A percentile compares a stretch with the other conserved stretches of the same genome.
These are phyloP conservation scores for Saccharomyces jurei DNA, from an alignment of 805 yeast genomes.

Conservation along the genomic window DNA sequence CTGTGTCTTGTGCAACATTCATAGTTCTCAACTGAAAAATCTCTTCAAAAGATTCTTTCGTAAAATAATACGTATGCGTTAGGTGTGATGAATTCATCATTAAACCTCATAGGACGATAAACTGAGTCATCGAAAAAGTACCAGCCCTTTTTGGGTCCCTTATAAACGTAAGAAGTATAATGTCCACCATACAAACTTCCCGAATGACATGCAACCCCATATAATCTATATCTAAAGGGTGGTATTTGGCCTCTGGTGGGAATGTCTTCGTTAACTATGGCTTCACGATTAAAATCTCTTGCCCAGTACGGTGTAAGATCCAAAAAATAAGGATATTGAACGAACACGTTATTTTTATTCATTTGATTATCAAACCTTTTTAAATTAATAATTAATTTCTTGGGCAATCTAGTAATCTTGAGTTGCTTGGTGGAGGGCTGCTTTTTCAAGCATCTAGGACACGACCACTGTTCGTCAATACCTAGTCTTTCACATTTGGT, in stretches of 20 bases:
- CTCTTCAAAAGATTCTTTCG: constrained; percentile 32
- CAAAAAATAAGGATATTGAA: constrained; percentile 58
- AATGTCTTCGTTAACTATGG: constrained; percentile 26
- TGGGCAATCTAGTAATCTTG: constrained; percentile 70
- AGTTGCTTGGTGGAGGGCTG: constrained; percentile 62
- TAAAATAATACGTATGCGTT: constrained; percentile 84
- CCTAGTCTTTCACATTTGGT: constrained; percentile 66
- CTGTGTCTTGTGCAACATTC: background rate
- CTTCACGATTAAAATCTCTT: constrained; percentile 20
- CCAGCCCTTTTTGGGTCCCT: constrained; percentile 58
- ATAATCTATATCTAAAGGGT: constrained; percentile 68
- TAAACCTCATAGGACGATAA: constrained; percentile 43
- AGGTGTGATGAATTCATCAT: constrained; percentile 49
- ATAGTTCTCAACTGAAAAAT: constrained; percentile 1
- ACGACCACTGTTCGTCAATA: constrained; percentile 76
- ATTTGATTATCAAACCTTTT: constrained; percentile 56
- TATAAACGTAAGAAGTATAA: constrained; percentile 72
- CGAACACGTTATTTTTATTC: constrained; percentile 52
- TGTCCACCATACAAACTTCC: constrained; percentile 84
- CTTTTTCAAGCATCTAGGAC: constrained; percentile 63
- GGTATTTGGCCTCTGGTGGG: constrained; percentile 69
- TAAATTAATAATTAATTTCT: constrained; percentile 70
- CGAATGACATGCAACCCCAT: constrained; percentile 75
- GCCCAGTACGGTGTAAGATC: constrained; percentile 66
- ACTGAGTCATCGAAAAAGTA: constrained; percentile 73